Base-by-base conservation (phyloP, 2,329 filamentous ascomycete genomes). In the Magnaporthales sp. region DNA sequence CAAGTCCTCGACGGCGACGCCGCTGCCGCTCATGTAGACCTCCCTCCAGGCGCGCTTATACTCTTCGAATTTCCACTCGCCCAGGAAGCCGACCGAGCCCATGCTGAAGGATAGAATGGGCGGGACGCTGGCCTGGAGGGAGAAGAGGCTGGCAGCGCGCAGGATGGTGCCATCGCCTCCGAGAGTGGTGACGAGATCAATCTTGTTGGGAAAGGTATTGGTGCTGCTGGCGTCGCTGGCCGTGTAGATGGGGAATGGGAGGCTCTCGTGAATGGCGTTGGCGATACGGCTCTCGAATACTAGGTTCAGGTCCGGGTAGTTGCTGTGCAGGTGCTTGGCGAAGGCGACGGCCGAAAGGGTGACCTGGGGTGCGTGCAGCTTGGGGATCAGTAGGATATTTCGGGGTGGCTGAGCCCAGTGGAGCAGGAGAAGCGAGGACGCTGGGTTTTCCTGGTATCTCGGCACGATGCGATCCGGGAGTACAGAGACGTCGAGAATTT, bases 101-200 rank as follows among this genome's bases (percentile, higher is more conserved):
- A 99, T 97, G 75, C 93, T 96, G 75, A 99, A 99, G 1, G 92
- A 93, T 8, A 99, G 81, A 38, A 99, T 91, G 0, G 95, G 95
- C 0, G 95, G 95, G 0, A 99, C 94, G 60, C 88, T 87, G 2
- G 85, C 83, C 61, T 91, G 88, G 51, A 91, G 89, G 68, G 92
- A 92, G 79, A 96, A 98, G 5, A 97, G 84, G 66, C 91, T 93
- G 2, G 92, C 90, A 0, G 93, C 93, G 68, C 91, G 91, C 62
- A 97, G 78, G 66, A 97, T 94, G 2, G 93, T 97, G 68, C 93
- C 93, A 76, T 99, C 95, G 58, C 95, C 95, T 66, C 95, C 95
- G 64, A 99, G 87, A 0, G 95, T 98, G 60, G 92, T 89, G 26
- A 94, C 89, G 67, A 97, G 82, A 74, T 99, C 95, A 68, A 96